Conservation (phyloP, 345 rosid species). For the Citropsis articulata region DNA sequence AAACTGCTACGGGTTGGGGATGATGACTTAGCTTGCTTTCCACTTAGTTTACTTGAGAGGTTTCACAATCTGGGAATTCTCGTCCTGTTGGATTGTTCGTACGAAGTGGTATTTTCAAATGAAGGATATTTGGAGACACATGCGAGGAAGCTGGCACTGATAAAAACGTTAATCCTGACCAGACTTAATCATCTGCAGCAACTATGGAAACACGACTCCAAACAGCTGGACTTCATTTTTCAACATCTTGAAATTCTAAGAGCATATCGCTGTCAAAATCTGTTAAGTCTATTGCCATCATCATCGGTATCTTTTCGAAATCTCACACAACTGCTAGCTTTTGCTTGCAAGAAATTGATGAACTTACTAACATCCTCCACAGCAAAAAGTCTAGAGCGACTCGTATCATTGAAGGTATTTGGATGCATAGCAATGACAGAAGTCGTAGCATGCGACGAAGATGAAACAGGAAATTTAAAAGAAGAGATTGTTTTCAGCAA, state of each 20-base stretch:
- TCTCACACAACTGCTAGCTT: not conserved
- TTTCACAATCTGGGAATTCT: conserved; percentile 16
- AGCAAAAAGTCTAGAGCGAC: not conserved
- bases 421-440: not conserved
- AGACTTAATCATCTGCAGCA: not conserved
- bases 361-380: not conserved
- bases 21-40: conserved; percentile 1
- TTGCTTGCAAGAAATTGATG: not conserved
- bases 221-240: not conserved
- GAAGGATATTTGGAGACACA: not conserved
- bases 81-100: not conserved
- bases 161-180: not conserved
- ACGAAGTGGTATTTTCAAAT: not conserved
- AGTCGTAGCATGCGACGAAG: not conserved
- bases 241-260: conserved; percentile 6
- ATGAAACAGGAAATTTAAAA: not conserved
- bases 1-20: not conserved
- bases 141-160: not conserved
- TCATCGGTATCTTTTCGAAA: conserved; percentile 2
- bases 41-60: not conserved
- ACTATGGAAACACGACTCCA: conserved; percentile 7
- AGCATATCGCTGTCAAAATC: not conserved
- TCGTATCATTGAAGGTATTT: not conserved
- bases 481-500: not conserved
- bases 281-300: not conserved